Evolutionary conservation across 2,329 filamentous ascomycete genomes (phyloP), one percentile per base, ranked within the genome.

Genomic region (Pezicula carpinea): DNA sequence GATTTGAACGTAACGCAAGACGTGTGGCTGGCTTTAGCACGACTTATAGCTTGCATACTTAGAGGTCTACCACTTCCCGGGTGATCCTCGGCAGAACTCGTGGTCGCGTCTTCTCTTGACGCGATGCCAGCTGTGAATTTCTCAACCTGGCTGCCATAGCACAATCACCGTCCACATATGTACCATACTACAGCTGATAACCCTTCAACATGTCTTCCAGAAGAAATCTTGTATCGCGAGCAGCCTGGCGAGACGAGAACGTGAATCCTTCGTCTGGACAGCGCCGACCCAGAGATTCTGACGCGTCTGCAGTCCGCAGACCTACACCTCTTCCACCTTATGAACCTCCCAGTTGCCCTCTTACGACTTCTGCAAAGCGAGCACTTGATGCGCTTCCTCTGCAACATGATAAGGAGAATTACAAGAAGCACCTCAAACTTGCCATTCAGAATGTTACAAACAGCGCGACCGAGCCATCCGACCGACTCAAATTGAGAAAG

Each of bases 391-490:
- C 62, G 0, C 61, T 85, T 4, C 59, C 69, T 6, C 60, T 68
- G 15, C 64, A 64, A 4, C 63, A 69, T 8, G 63, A 69, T 15
- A 59, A 75, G 7, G 56, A 60, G 1, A 66, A 68, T 15, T 64
- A 83, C 1, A 72, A 73, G 34, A 66, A 67, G 2, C 71, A 79
- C 36, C 63, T 80, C 19, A 62, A 66, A 18, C 60, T 69, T 22
- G 75, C 76, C 0, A 66, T 68, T 2, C 59, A 66, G 1, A 64
- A 66, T n/a, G 60, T 85, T 5, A 72, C 69, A 2, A 64, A 69
- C 5, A 66, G 69, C 2, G 78, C 75, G 0, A 74, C 67, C 2
- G 70, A 73, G n/a, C 69, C 79, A 32, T 82, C 83, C 47, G 80
- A 83, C 48, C 70, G 70, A 11, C 58, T 80, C 3, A 55, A 52